Evolutionary conservation across 371 early-diverging fungal species (phyloP).

Genomic region (Synchytrium microbalum): DNA sequence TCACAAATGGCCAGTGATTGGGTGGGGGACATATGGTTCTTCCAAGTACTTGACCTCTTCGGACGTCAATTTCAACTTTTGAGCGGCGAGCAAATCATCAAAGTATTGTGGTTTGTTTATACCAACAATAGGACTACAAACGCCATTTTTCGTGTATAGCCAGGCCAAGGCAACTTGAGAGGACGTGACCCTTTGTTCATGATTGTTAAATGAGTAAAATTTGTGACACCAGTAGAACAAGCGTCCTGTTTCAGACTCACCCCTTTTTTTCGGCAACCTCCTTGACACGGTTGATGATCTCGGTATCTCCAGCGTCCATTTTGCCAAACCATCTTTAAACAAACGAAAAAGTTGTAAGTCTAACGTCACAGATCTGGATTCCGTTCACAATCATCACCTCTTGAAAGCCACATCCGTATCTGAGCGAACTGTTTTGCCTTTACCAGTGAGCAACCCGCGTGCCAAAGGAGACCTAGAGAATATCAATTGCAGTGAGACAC

Average conservation of each 20-base stretch:
- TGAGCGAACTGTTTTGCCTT: slow-evolving; percentile 8
- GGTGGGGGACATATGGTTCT: slow-evolving; percentile 1
- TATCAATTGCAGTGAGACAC: no score
- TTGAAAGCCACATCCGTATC: background rate
- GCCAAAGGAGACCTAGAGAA: slow-evolving; percentile 14
- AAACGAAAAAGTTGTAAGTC: no score
- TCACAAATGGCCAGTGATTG: slow-evolving; percentile 1
- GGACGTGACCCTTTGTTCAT: background rate
- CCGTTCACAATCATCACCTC: no score
- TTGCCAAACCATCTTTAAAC: no score
- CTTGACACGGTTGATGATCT: no score
- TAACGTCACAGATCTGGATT: no score
- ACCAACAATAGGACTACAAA: slow-evolving; percentile 37
- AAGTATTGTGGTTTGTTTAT: slow-evolving; percentile 22
- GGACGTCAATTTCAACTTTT: slow-evolving; percentile 4
- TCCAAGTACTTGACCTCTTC: slow-evolving; percentile 3
- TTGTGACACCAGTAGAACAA: no score
- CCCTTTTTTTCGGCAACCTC: no score
- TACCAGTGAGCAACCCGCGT: slow-evolving; percentile 4
- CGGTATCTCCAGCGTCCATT: no score
- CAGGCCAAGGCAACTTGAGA: slow-evolving; percentile 39
- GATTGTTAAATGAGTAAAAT: no score
- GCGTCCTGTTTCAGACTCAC: no score
- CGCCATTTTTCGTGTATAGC: slow-evolving; percentile 30
- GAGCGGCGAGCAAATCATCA: background rate